phyloP scores from a whole-genome alignment of 177 flowering plant species.

The Vitis hybrid region DNA sequence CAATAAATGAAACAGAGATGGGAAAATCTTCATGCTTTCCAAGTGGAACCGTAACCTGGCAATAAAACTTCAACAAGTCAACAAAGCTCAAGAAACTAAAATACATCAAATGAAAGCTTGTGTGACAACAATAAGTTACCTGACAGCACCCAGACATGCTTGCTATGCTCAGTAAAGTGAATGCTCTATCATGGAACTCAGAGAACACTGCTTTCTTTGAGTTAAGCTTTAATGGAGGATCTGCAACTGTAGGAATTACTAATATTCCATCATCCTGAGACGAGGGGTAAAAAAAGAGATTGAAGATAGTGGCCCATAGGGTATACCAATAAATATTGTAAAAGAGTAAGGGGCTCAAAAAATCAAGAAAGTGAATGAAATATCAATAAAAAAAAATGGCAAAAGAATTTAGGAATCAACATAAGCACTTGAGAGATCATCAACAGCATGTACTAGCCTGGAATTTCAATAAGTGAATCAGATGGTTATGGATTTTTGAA shows the following conservation, averaged over 20 bases:
- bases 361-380: too few relatives aligned
- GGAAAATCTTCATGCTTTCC: conserved; percentile 76
- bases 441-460: too few relatives aligned
- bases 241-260: conserved; percentile 79
- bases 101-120: not conserved
- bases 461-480: too few relatives aligned
- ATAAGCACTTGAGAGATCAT: too few relatives aligned
- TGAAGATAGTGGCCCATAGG: too few relatives aligned
- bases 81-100: not conserved
- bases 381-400: too few relatives aligned
- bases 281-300: conserved; percentile 1
- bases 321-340: too few relatives aligned
- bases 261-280: conserved; percentile 81
- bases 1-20: conserved; percentile 73
- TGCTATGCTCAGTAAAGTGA: conserved; percentile 67
- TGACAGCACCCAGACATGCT: conserved; percentile 97
- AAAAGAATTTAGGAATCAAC: too few relatives aligned
- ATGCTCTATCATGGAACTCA: conserved; percentile 67
- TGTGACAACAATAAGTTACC: conserved; percentile 34
- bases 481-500: too few relatives aligned
- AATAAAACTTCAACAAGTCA: conserved; percentile 6
- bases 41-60: conserved; percentile 78
- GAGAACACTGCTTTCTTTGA: conserved; percentile 44
- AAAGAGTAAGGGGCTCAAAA: too few relatives aligned
- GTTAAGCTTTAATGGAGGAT: conserved; percentile 50